Evolutionary conservation across 129 eudicot species (phyloP).

Genomic region (Rutidosis leptorrhynchoides): DNA sequence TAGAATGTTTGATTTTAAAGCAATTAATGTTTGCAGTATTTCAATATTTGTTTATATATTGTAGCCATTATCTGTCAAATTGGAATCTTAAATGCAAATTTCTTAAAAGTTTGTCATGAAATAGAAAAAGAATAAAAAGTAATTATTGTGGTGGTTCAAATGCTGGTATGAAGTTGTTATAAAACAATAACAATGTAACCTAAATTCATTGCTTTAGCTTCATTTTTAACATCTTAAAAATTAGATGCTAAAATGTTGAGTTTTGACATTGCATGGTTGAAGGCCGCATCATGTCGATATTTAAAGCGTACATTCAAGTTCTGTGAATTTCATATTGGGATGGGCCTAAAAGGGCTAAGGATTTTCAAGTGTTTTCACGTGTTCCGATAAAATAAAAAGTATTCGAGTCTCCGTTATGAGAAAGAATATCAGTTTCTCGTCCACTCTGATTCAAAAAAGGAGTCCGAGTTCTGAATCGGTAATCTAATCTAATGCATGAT

Average conservation of each 20-base stretch:
- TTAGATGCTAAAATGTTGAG: conserved; percentile 33
- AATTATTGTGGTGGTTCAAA: no score
- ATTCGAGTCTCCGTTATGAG: conserved; percentile 29
- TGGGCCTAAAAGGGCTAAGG: conserved; percentile 27
- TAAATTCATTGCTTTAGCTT: conserved; percentile 13
- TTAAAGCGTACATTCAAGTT: conserved; percentile 21
- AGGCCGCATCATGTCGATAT: conserved; percentile 26
- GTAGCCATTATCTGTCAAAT: no score
- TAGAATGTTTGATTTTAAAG: no score
- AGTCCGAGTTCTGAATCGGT: conserved; percentile 24
- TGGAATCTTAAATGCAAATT: no score
- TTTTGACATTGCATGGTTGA: conserved; percentile 30
- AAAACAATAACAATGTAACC: no score
- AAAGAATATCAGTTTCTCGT: conserved; percentile 31
- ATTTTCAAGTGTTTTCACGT: conserved; percentile 6
- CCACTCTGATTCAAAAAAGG: conserved; percentile 32
- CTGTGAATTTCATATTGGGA: conserved; percentile 20
- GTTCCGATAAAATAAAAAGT: conserved; percentile 18
- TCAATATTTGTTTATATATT: no score
- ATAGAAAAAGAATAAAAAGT: no score
- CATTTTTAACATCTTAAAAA: conserved; percentile 24
- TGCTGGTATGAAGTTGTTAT: no score
- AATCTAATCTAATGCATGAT: conserved; percentile 22
- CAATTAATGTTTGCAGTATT: no score
- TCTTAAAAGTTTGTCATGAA: no score